Conservation (phyloP, 352 stramenopile genomes). For the Phytopythium mirpurense region DNA sequence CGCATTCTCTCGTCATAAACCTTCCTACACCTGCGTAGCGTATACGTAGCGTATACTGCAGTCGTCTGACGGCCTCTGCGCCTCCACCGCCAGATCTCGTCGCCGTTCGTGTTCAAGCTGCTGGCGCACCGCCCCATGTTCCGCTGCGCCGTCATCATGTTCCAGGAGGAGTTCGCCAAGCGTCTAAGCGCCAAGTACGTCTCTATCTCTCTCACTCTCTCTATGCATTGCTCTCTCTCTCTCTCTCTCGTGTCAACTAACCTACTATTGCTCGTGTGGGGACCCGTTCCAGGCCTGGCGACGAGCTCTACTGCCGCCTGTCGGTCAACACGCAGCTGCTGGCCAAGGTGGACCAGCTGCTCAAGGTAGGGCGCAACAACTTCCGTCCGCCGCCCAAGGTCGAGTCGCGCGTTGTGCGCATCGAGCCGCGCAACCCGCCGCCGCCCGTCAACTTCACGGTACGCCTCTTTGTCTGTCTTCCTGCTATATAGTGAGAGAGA, state of each 20-base stretch:
- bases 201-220: too few species aligned
- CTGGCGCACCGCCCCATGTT: slow-evolving; percentile 97
- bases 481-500: too few species aligned
- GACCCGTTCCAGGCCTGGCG: slow-evolving; percentile 82
- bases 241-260: too few species aligned
- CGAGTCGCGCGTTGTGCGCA: slow-evolving; percentile 95
- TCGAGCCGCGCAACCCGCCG: slow-evolving; percentile 97
- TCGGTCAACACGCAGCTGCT: slow-evolving; percentile 99
- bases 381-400: slow-evolving; percentile 98
- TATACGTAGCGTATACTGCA: too few species aligned
- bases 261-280: background rate
- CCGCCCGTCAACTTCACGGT: slow-evolving; percentile 98
- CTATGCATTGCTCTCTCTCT: too few species aligned
- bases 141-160: slow-evolving; percentile 99
- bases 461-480: too few species aligned
- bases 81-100: slow-evolving; percentile 89
- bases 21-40: background rate
- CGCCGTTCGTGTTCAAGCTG: slow-evolving; percentile 98
- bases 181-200: slow-evolving; percentile 92
- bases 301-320: slow-evolving; percentile 97
- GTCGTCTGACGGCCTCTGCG: background rate
- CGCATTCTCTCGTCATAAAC: background rate
- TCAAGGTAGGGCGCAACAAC: slow-evolving; percentile 99
- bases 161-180: slow-evolving; percentile 99
- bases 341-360: slow-evolving; percentile 97